phyloP scores from a whole-genome alignment of 2,329 filamentous ascomycete species.

The Fusarium pseudoanthophilum region DNA sequence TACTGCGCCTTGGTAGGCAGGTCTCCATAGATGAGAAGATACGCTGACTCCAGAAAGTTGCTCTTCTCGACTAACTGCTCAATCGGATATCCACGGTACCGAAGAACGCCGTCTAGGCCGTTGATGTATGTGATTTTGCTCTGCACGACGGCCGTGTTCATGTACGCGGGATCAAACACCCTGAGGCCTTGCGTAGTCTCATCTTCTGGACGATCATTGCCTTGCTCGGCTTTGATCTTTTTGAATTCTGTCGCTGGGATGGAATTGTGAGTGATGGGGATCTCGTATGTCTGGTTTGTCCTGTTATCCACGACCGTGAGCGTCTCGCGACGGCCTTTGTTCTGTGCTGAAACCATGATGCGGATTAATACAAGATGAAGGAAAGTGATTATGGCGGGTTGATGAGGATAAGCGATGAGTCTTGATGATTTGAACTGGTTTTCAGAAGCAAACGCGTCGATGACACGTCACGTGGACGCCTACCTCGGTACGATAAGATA shows the following conservation, averaged over 20 bases:
- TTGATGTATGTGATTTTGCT: constrained; percentile 64
- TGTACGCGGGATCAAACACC: constrained; percentile 63
- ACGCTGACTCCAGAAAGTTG: constrained; percentile 61
- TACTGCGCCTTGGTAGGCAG: constrained; percentile 57
- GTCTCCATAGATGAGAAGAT: constrained; percentile 63
- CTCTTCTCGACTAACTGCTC: constrained; percentile 61
- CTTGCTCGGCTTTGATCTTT: constrained; percentile 55
- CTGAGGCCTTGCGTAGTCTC: constrained; percentile 61
- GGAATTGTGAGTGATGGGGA: constrained; percentile 61
- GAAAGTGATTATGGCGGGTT: background rate
- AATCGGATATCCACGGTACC: constrained; percentile 64
- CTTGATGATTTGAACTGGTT: background rate
- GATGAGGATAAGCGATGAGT: background rate
- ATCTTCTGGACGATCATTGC: constrained; percentile 55
- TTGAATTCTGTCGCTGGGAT: constrained; percentile 63
- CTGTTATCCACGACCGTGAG: constrained; percentile 62
- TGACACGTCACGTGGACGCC: background rate
- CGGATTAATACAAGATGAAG: background rate
- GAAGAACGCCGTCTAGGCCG: constrained; percentile 61
- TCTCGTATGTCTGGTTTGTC: constrained; percentile 59
- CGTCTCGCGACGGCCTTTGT: constrained; percentile 38
- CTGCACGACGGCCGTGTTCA: constrained; percentile 63
- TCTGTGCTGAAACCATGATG: constrained; percentile 12
- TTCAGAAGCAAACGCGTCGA: constrained; percentile 8
- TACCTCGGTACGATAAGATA: constrained; percentile 11